Conservation (phyloP, 2,329 filamentous ascomycete species). For the Capronia epimyces region DNA sequence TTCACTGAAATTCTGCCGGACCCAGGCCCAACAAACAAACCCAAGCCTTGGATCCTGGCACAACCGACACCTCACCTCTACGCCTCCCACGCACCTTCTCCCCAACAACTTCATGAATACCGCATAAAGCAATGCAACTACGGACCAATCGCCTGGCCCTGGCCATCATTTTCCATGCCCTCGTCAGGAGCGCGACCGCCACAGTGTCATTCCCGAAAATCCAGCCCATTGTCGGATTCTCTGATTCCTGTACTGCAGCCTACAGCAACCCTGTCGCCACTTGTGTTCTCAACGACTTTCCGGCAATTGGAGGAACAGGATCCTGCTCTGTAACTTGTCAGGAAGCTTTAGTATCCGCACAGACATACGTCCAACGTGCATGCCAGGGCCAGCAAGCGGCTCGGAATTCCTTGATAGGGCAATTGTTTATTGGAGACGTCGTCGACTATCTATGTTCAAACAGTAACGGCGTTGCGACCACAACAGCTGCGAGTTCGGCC, state of each 20-base stretch:
- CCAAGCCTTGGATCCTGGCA: not conserved
- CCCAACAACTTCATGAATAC: not conserved
- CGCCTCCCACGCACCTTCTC: not conserved
- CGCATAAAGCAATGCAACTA: slow-evolving; percentile 5
- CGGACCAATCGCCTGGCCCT: slow-evolving; percentile 2
- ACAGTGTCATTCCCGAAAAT: slow-evolving; percentile 18
- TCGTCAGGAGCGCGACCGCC: slow-evolving; percentile 15
- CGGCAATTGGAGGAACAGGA: slow-evolving; percentile 16
- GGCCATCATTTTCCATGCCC: slow-evolving; percentile 13
- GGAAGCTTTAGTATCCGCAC: slow-evolving; percentile 4
- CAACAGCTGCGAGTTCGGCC: slow-evolving; percentile 36
- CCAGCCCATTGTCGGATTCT: slow-evolving; percentile 26
- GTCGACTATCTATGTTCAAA: slow-evolving; percentile 40
- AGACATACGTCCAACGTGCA: slow-evolving; percentile 14
- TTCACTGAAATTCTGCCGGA: slow-evolving; percentile 1
- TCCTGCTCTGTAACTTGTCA: slow-evolving; percentile 18
- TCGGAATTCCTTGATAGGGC: slow-evolving; percentile 31
- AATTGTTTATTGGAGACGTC: slow-evolving; percentile 26
- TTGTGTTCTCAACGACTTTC: slow-evolving; percentile 22
- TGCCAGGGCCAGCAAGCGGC: slow-evolving; percentile 17
- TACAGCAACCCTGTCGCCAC: slow-evolving; percentile 17
- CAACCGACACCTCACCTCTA: not conserved
- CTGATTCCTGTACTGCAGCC: slow-evolving; percentile 17
- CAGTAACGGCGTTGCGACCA: slow-evolving; percentile 35
- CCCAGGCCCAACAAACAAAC: not conserved